These are phyloP conservation scores for Danielia oregonensis DNA, from an alignment of 805 yeast genomes.

Conservation along the genomic window DNA sequence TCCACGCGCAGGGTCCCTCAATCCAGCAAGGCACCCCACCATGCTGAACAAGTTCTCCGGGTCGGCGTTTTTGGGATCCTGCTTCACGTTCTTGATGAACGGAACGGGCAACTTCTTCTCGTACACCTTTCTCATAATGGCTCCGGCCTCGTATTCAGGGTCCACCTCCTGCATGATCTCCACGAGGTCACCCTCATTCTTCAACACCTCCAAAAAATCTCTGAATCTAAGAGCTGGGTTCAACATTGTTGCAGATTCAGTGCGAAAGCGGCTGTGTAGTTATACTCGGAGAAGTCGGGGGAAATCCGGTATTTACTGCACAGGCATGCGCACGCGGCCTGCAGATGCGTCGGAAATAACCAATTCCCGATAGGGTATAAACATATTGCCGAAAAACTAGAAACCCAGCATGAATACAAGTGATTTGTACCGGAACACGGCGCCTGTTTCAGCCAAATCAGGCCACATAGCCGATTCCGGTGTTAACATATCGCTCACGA, in stretches of 20 bases:
- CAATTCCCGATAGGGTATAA: too few species aligned
- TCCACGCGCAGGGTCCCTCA: conserved; percentile 11
- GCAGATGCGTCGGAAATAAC: too few species aligned
- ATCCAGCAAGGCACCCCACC: conserved; percentile 21
- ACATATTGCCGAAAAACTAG: too few species aligned
- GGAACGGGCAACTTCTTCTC: conserved; percentile 21
- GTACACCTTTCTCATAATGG: conserved; percentile 22
- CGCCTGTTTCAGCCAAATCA: too few species aligned
- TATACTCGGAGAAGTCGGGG: conserved; percentile 1
- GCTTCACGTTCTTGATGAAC: conserved; percentile 18
- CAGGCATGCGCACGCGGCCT: too few species aligned
- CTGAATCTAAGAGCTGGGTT: conserved; percentile 20
- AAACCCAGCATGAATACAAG: too few species aligned
- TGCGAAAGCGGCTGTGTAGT: too few species aligned
- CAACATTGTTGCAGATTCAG: conserved; percentile 1
- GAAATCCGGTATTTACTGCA: not conserved
- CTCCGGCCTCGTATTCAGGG: conserved; percentile 24
- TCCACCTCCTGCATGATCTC: conserved; percentile 20
- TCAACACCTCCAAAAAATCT: conserved; percentile 20
- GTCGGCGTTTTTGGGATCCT: conserved; percentile 7
- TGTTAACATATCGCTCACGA: too few species aligned
- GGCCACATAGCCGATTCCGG: too few species aligned
- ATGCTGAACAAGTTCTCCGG: conserved; percentile 14
- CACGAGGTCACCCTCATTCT: conserved; percentile 19
- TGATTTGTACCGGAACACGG: too few species aligned